Evolutionary conservation across 140 eudicot genomes (phyloP), one percentile per base, ranked within the genome.

Genomic region (Ambrosia hybrid): DNA sequence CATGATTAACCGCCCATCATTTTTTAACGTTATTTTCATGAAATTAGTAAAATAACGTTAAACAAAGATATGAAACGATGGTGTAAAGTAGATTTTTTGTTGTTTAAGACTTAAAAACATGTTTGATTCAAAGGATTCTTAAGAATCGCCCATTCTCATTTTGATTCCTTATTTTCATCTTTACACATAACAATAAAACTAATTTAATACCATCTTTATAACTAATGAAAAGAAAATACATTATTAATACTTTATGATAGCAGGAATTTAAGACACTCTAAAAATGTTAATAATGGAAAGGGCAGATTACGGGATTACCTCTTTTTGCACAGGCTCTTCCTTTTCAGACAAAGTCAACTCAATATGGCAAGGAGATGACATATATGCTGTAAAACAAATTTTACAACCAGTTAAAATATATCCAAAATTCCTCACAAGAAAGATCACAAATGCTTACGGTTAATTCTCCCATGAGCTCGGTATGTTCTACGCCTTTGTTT

Each of bases 331-430:
- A 0, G 93, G 78, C 65, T 89, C 96, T 77, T 87, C 96, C 73
- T 89, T 89, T 56, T 89, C 91, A 15, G 96, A 88, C 64, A 88
- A 68, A 16, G 82, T 78, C 85, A 88, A 51, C 84, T 88, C 96
- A 68, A 88, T 88, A 48, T 88, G 96, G 81, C 96, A 88, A 0
- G 96, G 96, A 3, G 84, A 83, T 0, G 91, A 83, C 96, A 88
- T 88, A 26, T 85, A 88, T 9, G 91, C 95, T 88, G 91, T 57
- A 60, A 67, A 7, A 46, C 3, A 3, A 11, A 14, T 26, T 12
- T 53, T 30, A 3, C 21, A 43, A 43, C 26, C 58, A 49, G 58
- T 67, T 21, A 67, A 48, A 45, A n/a, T 5, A n/a, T 11, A 21
- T 21, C 46, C 34, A 4, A 13, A 13, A 3, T 5, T 67, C 45